Evolutionary conservation across 2,329 filamentous ascomycete species (phyloP), one percentile per base, ranked within the genome.

Genomic region (Triangularia verruculosa): DNA sequence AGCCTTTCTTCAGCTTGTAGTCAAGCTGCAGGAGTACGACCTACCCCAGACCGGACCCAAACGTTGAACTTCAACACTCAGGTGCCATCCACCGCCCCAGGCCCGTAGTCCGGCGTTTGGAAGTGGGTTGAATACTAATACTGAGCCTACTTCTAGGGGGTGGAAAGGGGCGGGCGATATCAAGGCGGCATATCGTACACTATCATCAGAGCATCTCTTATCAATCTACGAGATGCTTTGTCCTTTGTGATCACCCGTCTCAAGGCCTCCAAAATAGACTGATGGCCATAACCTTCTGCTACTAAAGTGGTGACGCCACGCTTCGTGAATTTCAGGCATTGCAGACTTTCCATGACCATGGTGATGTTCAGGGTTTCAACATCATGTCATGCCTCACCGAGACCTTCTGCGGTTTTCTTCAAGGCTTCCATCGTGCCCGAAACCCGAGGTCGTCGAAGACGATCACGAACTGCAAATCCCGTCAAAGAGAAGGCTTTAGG

Each of bases 41-140:
- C 39, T 47, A 47, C n/a, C 39, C 39, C 39, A 47, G 39, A 47
- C 39, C 39, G 6, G 39, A 47, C n/a, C 39, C 39, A 20, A 47
- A 47, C 39, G 7, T 22, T 20, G 39, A 27, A 17, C 22, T 62
- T 51, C 61, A 58, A 59, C 65, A 57, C 64, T 64, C 59, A 58
- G 54, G 58, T 32, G 55, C 1, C 22, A n/a, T 34, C 39, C 56
- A 57, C 30, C 24, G 34, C 28, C 27, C 25, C 34, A 58, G 62
- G 55, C 60, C 65, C 47, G 39, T 34, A 55, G 52, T 58, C 58
- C 61, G 63, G 58, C 24, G 63, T 65, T 65, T 61, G 58, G 57
- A 52, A 59, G 25, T 57, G 55, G 22, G 57, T 58, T 58, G 56
- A 58, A 24, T 30, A 55, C 62, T 54, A 62, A 47, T 43, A 32